Evolutionary conservation across 768 basidiomycete species (phyloP).

Genomic region (Cytidiella melzeri): DNA sequence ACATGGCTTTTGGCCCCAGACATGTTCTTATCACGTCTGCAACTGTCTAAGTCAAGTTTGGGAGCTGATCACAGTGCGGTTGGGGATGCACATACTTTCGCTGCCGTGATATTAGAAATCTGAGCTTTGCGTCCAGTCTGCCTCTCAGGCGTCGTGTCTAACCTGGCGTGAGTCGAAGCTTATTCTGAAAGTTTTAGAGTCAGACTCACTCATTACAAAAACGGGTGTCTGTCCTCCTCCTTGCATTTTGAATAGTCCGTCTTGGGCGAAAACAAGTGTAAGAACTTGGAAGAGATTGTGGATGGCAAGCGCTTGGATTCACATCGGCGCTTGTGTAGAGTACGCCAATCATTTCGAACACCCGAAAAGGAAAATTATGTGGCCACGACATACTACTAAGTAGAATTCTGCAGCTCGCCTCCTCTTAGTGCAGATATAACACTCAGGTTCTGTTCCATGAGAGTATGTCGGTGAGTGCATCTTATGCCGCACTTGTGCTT

Average conservation of each 20-base stretch:
- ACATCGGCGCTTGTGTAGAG: too few species aligned
- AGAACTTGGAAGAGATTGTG: too few species aligned
- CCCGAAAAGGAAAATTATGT: too few species aligned
- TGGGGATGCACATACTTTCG: conserved; percentile 56
- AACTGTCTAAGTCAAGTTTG: conserved; percentile 58
- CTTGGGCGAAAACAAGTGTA: too few species aligned
- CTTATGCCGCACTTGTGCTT: too few species aligned
- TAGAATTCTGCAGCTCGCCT: too few species aligned
- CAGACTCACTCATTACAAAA: conserved; percentile 70
- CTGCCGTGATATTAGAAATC: conserved; percentile 94
- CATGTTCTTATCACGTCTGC: conserved; percentile 98
- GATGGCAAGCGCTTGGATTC: too few species aligned
- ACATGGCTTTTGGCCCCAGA: conserved; percentile 95
- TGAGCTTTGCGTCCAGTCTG: conserved; percentile 94
- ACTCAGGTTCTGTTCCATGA: too few species aligned
- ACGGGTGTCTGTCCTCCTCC: conserved; percentile 62
- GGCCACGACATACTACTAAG: too few species aligned
- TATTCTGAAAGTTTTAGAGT: not conserved
- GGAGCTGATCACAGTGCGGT: conserved; percentile 1
- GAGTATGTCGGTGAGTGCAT: too few species aligned
- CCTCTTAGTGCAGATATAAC: too few species aligned
- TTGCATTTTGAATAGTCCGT: conserved; percentile 22
- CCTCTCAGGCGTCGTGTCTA: conserved; percentile 91
- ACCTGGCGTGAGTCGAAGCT: conserved; percentile 1
- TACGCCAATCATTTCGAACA: too few species aligned